Evolutionary conservation across 2,329 filamentous ascomycete genomes (phyloP), one percentile per base, ranked within the genome.

Genomic region (Chaetomium strumarium): DNA sequence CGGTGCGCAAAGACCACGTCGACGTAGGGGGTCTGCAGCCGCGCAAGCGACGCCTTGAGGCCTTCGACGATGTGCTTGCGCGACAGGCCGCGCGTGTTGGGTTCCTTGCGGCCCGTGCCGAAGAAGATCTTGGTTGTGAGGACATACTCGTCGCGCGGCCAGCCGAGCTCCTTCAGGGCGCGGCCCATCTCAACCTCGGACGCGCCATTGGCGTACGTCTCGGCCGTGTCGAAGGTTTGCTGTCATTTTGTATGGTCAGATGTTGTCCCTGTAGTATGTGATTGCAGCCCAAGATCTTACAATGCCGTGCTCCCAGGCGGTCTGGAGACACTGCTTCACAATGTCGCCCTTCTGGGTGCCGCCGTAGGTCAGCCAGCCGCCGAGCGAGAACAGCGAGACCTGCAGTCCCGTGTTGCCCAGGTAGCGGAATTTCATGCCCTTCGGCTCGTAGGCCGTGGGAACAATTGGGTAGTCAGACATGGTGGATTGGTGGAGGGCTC

Each of bases 341-440:
- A 69, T 62, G 19, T 63, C 60, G 45, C 68, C 68, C 57, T 69
- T 69, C 53, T 69, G 65, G 1, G 66, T 67, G 19, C 85, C 85
- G 49, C 86, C 86, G 59, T 88, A 89, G 1, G 86, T 90, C 48
- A 90, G 74, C 84, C 83, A 85, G 59, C 83, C 80, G 53, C 83
- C 86, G 2, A 90, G 74, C 2, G 83, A 84, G 57, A 90, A 85
- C 42, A 82, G 78, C 29, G 85, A 90, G 33, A 90, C 85, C 66
- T 89, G 82, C 16, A 90, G 76, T 49, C 86, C 86, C 14, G 84
- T 85, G 46, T 79, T 79, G 62, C 86, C 86, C 12, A 89, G 76
- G 69, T 82, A 83, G 62, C 86, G 82, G 70, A 89, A 89, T 63
- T 84, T 75, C 85, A 88, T 88, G 55, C 72, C 69, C 59, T 63